Evolutionary conservation across 2,329 filamentous ascomycete genomes (phyloP), one percentile per base, ranked within the genome.

Genomic region (Pseudogymnoascus sp.): DNA sequence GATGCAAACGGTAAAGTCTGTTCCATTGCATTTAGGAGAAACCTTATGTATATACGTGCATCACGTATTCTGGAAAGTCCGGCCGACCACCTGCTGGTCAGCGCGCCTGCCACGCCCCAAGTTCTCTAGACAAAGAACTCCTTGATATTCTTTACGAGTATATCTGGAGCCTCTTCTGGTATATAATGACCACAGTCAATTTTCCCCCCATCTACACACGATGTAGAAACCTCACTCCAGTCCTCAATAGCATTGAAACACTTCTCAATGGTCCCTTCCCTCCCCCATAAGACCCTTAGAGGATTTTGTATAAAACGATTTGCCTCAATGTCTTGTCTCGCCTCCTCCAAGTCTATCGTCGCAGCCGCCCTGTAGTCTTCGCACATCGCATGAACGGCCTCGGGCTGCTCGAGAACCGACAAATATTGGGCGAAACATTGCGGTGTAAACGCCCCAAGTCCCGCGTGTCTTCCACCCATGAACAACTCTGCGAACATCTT

Each of bases 351-450:
- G 70, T 85, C 83, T 23, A 82, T 67, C 0, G 76, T 79, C 12
- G 79, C 80, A 4, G 76, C 76, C 0, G 82, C 82, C 10, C 80
- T 73, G 65, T 85, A 86, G 66, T 85, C 83, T 65, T 84, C 77
- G 65, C 81, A 84, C 73, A 79, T 81, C 0, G 76, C 77, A 64
- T 79, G 76, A 10, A 84, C 75, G 0, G 75, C 72, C 0, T 71
- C 73, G 1, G 71, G 69, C 35, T 68, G 63, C 8, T n/a, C 10
- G 23, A 83, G 69, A 25, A 73, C 75, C 37, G 37, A 40, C 37
- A 40, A 40, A 10, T 40, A 40, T 1, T 70, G 70, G 0, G 74
- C 73, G 64, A 83, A 84, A 2, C 75, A 69, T 0, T 75, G 73
- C 0, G 37, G 14, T 40, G 37, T 8, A 78, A 73, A 35, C 73